Evolutionary conservation across 1,284 basidiomycete genomes (phyloP), one percentile per base, ranked within the genome.

Genomic region (Ceratorhiza oryzae-sativae): DNA sequence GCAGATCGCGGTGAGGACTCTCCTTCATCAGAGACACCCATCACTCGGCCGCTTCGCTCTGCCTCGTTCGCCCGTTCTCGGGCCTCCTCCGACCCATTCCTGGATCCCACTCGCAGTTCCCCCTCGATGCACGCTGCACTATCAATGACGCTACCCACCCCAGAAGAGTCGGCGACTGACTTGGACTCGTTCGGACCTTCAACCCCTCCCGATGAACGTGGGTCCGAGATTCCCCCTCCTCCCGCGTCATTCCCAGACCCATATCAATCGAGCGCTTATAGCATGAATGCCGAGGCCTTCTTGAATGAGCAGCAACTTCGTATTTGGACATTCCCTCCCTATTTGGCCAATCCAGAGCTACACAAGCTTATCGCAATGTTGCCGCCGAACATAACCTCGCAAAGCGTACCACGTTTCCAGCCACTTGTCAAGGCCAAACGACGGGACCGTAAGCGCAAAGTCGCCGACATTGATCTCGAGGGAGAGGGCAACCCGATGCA

Each of bases 291-390:
- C 60, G 71, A 63, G 60, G 60, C 58, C 0, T 63, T 71, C 60
- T 46, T 74, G 23, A 68, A 74, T 39, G 72, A 67, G 45, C 65
- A 71, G 18, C 74, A 75, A 42, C 67, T 74, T n/a, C 74, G 74
- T 48, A 65, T 72, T 48, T 75, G 74, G 74, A 73, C 56, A 15
- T 63, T 73, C 32, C 74, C 74, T 18, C n/a, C 63, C 0, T 72
- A 70, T 46, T 36, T 75, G 20, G 45, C 63, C 27, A 75, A 75
- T 46, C 73, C 74, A 1, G 74, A 75, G 53, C 48, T 75, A 12
- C 58, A 71, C 41, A 46, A 48, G 41, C 59, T 75, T 9, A 48
- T 74, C 23, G 53, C 58, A 5, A 51, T 73, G 36, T 60, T 75
- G 30, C 74, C 74, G 9, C 25, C 63, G 10, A 74, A 51, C 51